These are phyloP conservation scores for Phytophthora parvispora DNA, from an alignment of 352 stramenopile genomes.

Conservation along the genomic window DNA sequence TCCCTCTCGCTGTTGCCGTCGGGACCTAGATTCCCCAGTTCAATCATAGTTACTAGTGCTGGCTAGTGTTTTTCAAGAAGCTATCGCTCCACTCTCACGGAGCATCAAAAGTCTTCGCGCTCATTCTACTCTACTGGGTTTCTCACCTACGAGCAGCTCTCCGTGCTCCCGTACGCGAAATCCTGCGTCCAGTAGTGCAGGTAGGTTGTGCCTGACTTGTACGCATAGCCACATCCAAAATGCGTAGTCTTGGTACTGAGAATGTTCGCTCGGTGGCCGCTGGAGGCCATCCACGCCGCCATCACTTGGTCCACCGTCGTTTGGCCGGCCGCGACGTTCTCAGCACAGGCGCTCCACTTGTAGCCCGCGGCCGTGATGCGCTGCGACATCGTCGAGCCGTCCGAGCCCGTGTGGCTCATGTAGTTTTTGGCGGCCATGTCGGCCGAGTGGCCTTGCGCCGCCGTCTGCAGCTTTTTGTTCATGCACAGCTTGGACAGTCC, in stretches of 20 bases:
- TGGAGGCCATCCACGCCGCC: constrained; percentile 56
- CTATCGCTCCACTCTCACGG: too few species aligned
- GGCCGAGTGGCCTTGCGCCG: constrained; percentile 17
- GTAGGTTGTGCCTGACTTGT: constrained; percentile 35
- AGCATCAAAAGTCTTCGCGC: neutral
- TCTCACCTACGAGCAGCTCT: constrained; percentile 11
- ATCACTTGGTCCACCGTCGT: constrained; percentile 43
- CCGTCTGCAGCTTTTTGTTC: constrained; percentile 35
- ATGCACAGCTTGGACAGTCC: constrained; percentile 36
- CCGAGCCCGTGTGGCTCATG: constrained; percentile 51
- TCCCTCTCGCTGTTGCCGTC: too few species aligned
- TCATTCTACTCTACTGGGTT: neutral
- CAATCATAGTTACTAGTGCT: too few species aligned
- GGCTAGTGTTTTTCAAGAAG: too few species aligned
- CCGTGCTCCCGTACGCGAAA: constrained; percentile 33
- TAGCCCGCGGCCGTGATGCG: constrained; percentile 49
- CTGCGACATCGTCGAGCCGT: constrained; percentile 35
- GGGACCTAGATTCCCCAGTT: too few species aligned
- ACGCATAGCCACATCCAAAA: constrained; percentile 33
- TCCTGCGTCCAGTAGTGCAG: constrained; percentile 60
- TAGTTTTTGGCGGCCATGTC: constrained; percentile 48
- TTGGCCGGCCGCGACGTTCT: constrained; percentile 58
- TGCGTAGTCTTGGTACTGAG: constrained; percentile 24
- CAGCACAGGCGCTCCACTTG: constrained; percentile 48
- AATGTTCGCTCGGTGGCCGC: constrained; percentile 47